Conservation (phyloP, 495 filamentous ascomycete genomes). For the Daldinia grandis region DNA sequence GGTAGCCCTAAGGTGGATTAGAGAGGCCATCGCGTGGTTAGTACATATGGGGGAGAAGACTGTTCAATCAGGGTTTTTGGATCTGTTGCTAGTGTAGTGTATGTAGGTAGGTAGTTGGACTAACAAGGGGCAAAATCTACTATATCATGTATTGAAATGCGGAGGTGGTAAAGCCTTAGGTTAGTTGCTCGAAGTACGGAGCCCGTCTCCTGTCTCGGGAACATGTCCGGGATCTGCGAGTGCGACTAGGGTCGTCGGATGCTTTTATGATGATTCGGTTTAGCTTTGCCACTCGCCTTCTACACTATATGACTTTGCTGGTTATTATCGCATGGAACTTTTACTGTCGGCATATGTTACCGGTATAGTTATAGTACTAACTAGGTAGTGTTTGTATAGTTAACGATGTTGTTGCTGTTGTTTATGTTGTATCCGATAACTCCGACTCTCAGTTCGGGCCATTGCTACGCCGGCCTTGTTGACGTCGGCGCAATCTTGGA, state of each 20-base stretch:
- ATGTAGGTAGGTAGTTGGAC: too few relatives aligned
- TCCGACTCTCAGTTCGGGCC: background rate
- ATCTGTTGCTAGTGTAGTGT: background rate
- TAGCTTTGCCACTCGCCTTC: background rate
- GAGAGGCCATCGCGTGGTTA: background rate
- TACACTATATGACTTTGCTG: background rate
- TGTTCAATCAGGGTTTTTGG: background rate
- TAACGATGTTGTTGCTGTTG: background rate
- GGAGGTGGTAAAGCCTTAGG: conserved; percentile 9
- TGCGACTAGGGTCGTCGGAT: background rate
- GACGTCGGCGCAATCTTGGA: background rate
- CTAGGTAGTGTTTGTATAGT: background rate
- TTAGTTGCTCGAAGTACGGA: background rate
- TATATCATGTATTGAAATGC: conserved; percentile 3
- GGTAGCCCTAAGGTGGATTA: background rate
- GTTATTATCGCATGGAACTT: background rate
- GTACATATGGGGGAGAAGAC: background rate
- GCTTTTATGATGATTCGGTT: background rate
- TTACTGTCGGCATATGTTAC: background rate
- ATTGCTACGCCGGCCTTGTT: background rate
- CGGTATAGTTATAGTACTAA: background rate
- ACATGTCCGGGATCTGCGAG: background rate
- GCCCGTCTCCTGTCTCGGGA: conserved; percentile 3
- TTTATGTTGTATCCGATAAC: background rate
- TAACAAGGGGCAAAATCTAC: conserved; percentile 5